These are phyloP conservation scores for Umbelopsis ramanniana DNA, from an alignment of 192 early-diverging fungal genomes.

Conservation along the genomic window DNA sequence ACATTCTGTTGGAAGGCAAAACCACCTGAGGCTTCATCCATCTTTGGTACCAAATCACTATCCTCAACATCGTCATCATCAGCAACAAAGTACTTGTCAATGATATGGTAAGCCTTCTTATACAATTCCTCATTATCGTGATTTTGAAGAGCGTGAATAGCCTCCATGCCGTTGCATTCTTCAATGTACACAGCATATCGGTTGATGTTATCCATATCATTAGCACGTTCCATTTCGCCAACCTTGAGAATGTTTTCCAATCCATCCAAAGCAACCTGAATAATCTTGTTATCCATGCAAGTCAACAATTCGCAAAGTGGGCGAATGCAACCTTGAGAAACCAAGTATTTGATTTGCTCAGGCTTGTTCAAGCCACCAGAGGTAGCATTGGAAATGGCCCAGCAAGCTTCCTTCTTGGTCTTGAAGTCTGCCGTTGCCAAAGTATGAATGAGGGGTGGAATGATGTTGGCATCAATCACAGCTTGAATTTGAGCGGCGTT, in stretches of 20 bases:
- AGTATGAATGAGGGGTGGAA: conserved; percentile 89
- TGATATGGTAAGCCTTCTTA: conserved; percentile 93
- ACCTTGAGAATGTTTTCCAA: conserved; percentile 98
- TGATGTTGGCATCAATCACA: conserved; percentile 93
- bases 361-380: conserved; percentile 91
- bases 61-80: conserved; percentile 82
- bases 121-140: conserved; percentile 98
- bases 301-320: conserved; percentile 93
- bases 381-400: conserved; percentile 98
- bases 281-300: conserved; percentile 94
- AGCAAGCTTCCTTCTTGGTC: conserved; percentile 99
- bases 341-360: conserved; percentile 94
- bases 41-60: conserved; percentile 68
- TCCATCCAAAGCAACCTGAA: conserved; percentile 95
- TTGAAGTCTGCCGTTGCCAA: conserved; percentile 93
- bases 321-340: conserved; percentile 90
- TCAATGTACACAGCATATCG: conserved; percentile 90
- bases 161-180: conserved; percentile 93
- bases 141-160: conserved; percentile 91
- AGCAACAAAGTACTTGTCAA: conserved; percentile 93
- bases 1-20: conserved; percentile 80
- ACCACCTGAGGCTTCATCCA: conserved; percentile 75
- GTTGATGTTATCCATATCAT: conserved; percentile 68
- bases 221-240: conserved; percentile 83
- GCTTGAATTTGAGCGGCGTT: conserved; percentile 91